Evolutionary conservation across 768 basidiomycete species (phyloP), one percentile per base, ranked within the genome.

Genomic region (Pleurotus tuoliensis): DNA sequence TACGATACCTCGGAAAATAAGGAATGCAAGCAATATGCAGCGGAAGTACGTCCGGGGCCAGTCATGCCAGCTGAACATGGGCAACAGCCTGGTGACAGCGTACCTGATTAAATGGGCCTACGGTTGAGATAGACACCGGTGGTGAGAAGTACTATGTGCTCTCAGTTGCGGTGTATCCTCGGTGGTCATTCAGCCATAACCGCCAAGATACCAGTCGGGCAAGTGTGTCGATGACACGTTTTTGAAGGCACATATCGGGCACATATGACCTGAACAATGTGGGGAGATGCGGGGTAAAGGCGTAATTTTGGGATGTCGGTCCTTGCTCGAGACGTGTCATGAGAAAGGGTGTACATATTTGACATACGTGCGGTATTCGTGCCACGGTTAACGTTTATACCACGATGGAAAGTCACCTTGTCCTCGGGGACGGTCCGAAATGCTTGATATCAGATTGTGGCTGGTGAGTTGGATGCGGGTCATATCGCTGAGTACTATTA

Each of bases 81-180:
- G 22, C 30, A 34, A 12, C 8, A 50, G 27, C 8, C 5, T 15
- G 27, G 12, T 27, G 20, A 13, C n/a, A 50, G n/a, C 15, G 25
- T 15, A 30, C 27, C 15, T 50, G 27, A 20, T 20, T 50, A 30
- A 20, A 24, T 47, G 16, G 46, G 6, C 13, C 5, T 20, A 25
- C 22, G 46, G n/a, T 24, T 47, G 43, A 15, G 43, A 44, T n/a
- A 44, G 43, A 44, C 43, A n/a, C 16, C 16, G 20, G 46, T 12
- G 46, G 9, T 50, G 48, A 34, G 48, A 50, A 27, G 15, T 9
- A 25, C 30, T 34, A 9, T 34, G 22, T 34, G 30, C 27, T 34
- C 27, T 50, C 30, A 34, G 27, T 15, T 50, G 48, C 48, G 48
- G 48, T 12, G 20, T 30, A 50, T 50, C 48, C n/a, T 50, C 48